phyloP scores from a whole-genome alignment of 345 rosid genomes.

The Eucalyptus virginea region DNA sequence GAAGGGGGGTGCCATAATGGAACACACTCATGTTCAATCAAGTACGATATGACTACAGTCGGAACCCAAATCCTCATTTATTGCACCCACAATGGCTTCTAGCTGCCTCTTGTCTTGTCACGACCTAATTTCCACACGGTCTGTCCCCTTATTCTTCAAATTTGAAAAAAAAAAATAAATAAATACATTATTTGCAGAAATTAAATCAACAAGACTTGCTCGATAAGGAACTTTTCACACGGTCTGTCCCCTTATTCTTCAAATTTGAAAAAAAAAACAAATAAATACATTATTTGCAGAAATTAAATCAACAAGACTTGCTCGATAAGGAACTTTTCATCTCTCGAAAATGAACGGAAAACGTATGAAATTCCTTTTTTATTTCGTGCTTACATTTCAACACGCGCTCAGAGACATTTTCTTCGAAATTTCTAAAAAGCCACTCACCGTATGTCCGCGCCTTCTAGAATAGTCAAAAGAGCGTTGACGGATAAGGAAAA shows the following conservation, averaged over 20 bases:
- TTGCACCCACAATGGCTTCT: neutral
- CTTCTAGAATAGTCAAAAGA: neutral
- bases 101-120: neutral
- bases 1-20: neutral
- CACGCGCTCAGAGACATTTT: neutral
- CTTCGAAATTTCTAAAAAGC: neutral
- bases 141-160: neutral
- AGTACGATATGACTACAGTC: neutral
- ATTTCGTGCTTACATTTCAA: neutral
- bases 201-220: neutral
- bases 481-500: neutral
- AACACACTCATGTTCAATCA: neutral
- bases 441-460: neutral
- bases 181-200: neutral
- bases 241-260: too few species aligned
- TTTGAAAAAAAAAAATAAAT: neutral
- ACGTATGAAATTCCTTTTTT: neutral
- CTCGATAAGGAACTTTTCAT: neutral
- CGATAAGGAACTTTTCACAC: neutral
- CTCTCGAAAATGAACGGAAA: neutral
- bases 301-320: neutral
- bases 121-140: neutral
- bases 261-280: neutral
- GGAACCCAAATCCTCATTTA: neutral
- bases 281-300: neutral